These are phyloP conservation scores for Monilinia vaccinii-corymbosi DNA, from an alignment of 2,329 filamentous ascomycete genomes.

Conservation along the genomic window DNA sequence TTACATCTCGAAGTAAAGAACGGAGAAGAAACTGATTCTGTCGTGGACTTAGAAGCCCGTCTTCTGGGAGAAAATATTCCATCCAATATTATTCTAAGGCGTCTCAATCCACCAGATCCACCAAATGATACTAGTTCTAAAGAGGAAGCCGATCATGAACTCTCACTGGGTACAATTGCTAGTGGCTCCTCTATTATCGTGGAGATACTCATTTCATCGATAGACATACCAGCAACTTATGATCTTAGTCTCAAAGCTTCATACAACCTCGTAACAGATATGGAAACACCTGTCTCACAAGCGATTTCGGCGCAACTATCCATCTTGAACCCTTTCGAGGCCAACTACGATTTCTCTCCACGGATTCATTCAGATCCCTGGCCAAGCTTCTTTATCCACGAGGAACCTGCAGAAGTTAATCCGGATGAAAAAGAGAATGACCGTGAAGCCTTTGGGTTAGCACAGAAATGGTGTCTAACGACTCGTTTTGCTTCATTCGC, in stretches of 20 bases:
- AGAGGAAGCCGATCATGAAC: conserved; percentile 7
- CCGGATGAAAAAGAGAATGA: conserved; percentile 26
- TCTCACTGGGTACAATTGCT: conserved; percentile 33
- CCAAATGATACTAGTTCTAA: neutral
- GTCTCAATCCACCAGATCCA: neutral
- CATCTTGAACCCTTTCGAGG: conserved; percentile 79
- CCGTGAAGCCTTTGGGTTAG: conserved; percentile 48
- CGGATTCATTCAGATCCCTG: conserved; percentile 69
- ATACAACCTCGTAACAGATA: conserved; percentile 73
- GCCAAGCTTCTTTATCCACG: conserved; percentile 72
- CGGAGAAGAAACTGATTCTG: conserved; percentile 70
- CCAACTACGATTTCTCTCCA: conserved; percentile 80
- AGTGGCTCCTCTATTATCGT: conserved; percentile 37
- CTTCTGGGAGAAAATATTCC: conserved; percentile 52
- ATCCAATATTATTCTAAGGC: conserved; percentile 33
- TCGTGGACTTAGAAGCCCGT: conserved; percentile 59
- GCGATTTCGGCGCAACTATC: conserved; percentile 58
- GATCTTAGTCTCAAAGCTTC: conserved; percentile 63
- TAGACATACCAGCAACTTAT: conserved; percentile 44
- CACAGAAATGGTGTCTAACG: conserved; percentile 72
- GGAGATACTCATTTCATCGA: conserved; percentile 42
- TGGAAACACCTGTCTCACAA: conserved; percentile 73
- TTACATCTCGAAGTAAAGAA: conserved; percentile 67
- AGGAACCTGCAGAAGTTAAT: conserved; percentile 28
- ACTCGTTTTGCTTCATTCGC: conserved; percentile 72